Evolutionary conservation across 192 early-diverging fungal species (phyloP), one percentile per base, ranked within the genome.

Genomic region (Jimgerdemannia lactiflua): DNA sequence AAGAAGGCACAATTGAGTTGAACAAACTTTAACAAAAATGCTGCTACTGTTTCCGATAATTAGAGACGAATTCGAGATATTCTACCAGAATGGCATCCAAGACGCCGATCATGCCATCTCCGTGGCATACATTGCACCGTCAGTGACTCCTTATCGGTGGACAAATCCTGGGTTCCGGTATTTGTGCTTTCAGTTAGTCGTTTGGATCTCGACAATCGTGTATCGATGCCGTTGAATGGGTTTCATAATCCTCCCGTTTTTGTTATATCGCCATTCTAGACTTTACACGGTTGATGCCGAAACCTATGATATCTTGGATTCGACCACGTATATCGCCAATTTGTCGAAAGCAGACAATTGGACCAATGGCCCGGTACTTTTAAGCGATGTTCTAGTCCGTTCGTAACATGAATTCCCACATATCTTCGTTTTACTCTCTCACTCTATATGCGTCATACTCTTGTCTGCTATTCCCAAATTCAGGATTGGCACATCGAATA

Each of bases 131-230:
- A 67, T 89, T 41, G 86, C 82, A 66, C 87, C 87, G 69, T 84
- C 87, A 3, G 82, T 89, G 43, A 86, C 86, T 3, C 86, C 88
- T 4, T 89, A 80, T 71, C 75, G 73, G 4, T 77, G 84, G 43
- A 14, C 87, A 41, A 89, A 89, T 74, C 88, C 88, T 64, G 85
- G 85, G 40, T 87, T 87, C 78, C 86, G 88, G 81, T 79, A 64
- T 72, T 54, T 65, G 11, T 69, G 4, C 20, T n/a, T 40, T 66
- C 14, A 10, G 19, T 19, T 3, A 40, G 19, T 39, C 11, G 20
- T 14, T 71, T 39, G 10, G 9, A 71, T 3, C 17, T 4, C 44
- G 14, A 59, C 14, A 1, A 59, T 59, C 2, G 49, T 59, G 14
- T 29, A 59, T 59, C 49, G 6, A 6, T 59, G 6, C 49, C 14